These are phyloP conservation scores for Aphanomyces invadans DNA, from an alignment of 352 stramenopile species.

Conservation along the genomic window DNA sequence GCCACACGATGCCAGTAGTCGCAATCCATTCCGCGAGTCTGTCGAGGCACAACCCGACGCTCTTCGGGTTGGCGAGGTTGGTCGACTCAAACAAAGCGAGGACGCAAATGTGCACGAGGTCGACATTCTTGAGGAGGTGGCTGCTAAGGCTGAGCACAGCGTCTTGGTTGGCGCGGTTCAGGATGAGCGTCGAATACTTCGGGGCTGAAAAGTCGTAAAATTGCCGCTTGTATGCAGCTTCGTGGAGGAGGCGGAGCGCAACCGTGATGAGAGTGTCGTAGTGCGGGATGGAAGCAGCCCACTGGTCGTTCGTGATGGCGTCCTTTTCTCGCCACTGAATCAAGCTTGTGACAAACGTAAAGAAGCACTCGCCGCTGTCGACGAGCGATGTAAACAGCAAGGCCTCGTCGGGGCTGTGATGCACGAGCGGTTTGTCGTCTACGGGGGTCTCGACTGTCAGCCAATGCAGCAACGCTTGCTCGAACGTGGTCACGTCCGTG, in stretches of 20 bases:
- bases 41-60: slow-evolving; percentile 47
- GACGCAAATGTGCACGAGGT: slow-evolving; percentile 55
- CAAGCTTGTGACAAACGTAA: slow-evolving; percentile 57
- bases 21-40: slow-evolving; percentile 56
- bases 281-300: slow-evolving; percentile 49
- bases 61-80: slow-evolving; percentile 56
- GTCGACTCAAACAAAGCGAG: slow-evolving; percentile 66
- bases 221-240: slow-evolving; percentile 41
- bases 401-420: background rate
- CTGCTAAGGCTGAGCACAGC: slow-evolving; percentile 42
- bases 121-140: slow-evolving; percentile 49
- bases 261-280: slow-evolving; percentile 55
- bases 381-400: slow-evolving; percentile 39
- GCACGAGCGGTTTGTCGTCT: background rate
- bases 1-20: background rate
- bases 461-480: slow-evolving; percentile 14
- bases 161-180: slow-evolving; percentile 10
- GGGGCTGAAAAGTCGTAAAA: slow-evolving; percentile 4
- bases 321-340: slow-evolving; percentile 40
- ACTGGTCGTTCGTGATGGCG: slow-evolving; percentile 28
- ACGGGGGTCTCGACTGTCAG: background rate
- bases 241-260: slow-evolving; percentile 53
- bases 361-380: slow-evolving; percentile 65
- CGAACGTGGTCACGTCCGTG: slow-evolving; percentile 13
- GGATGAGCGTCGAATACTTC: background rate